Evolutionary conservation across 768 basidiomycete species (phyloP), one percentile per base, ranked within the genome.

Genomic region (Lentinus tigrinus): DNA sequence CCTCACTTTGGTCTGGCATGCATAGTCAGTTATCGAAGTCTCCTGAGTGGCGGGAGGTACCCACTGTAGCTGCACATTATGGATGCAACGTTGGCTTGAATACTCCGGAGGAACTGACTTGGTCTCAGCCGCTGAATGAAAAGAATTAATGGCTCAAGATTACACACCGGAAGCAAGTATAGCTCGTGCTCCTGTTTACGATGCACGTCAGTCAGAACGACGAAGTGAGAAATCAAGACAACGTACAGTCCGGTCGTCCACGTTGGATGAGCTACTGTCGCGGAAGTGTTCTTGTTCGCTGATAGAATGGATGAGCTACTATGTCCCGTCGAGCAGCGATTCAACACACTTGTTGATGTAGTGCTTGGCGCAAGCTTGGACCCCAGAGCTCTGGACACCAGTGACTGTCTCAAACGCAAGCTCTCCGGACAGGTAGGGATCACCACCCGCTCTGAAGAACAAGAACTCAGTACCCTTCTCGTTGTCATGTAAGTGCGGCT

Each of bases 311-410:
- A 54, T 11, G 34, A 26, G 37, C 40, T 43, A 26, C 16, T 14
- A 28, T 11, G 16, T 2, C 6, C 14, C 23, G 38, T 9, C 21
- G 2, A 13, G 23, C 4, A 26, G 34, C 26, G 27, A 11, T 13
- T n/a, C 4, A 3, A 27, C 51, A 14, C 38, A 66, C 63, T 69
- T 66, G 57, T 66, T 66, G 60, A 92, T 79, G 50, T 81, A 82
- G 71, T 94, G 93, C 70, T 95, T 94, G 5, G 91, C 91, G 54
- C 88, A 90, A 0, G 92, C 90, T 65, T 92, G 90, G 0, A 93
- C 89, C 34, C 94, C 93, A 8, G 72, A 78, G 19, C 77, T 70
- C 67, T 96, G 94, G 72, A 95, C 74, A 17, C 94, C 94, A 14
- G 87, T 73, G 55, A 95, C 82, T 0, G 93, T 95, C 70, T 93